Evolutionary conservation across 768 basidiomycete genomes (phyloP).

Genomic region (Termitomyces sp.): DNA sequence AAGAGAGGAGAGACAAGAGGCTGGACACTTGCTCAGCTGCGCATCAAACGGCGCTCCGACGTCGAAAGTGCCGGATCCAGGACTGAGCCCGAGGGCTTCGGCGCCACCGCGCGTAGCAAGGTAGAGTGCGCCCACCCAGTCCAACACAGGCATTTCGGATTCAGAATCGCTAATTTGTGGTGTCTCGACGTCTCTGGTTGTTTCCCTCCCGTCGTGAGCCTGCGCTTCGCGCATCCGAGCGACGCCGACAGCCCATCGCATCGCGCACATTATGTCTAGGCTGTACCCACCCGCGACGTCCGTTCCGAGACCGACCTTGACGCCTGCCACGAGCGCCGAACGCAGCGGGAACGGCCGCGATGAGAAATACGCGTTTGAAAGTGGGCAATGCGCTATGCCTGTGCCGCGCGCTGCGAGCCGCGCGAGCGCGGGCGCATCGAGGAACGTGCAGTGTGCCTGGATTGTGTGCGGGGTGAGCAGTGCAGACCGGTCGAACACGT

Average conservation of each 20-base stretch:
- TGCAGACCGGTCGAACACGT: conserved; percentile 58
- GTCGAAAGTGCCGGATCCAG: conserved; percentile 42
- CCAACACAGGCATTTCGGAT: conserved; percentile 36
- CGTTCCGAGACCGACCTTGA: conserved; percentile 76
- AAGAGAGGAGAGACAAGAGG: background rate
- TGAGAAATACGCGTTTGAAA: conserved; percentile 88
- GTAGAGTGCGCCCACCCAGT: conserved; percentile 80
- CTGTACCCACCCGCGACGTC: conserved; percentile 88
- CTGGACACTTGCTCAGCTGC: conserved; percentile 50
- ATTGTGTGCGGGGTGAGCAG: conserved; percentile 62
- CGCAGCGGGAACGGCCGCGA: conserved; percentile 60
- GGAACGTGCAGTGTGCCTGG: conserved; percentile 89
- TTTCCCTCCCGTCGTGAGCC: conserved; percentile 15
- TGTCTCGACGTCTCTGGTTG: conserved; percentile 1
- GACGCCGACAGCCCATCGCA: conserved; percentile 73
- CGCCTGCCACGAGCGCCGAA: conserved; percentile 58
- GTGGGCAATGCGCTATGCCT: conserved; percentile 79
- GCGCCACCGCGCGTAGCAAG: conserved; percentile 82
- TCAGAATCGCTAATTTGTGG: background rate
- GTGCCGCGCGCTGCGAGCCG: conserved; percentile 45
- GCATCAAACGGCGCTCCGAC: conserved; percentile 70
- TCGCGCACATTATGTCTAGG: conserved; percentile 67
- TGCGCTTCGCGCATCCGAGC: conserved; percentile 60
- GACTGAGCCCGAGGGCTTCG: conserved; percentile 52
- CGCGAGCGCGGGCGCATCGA: conserved; percentile 43